A percentile compares a stretch with the other conserved stretches of the same genome.
These are phyloP conservation scores for Inonotus obliquus DNA, from an alignment of 1,284 basidiomycete genomes.

Conservation along the genomic window DNA sequence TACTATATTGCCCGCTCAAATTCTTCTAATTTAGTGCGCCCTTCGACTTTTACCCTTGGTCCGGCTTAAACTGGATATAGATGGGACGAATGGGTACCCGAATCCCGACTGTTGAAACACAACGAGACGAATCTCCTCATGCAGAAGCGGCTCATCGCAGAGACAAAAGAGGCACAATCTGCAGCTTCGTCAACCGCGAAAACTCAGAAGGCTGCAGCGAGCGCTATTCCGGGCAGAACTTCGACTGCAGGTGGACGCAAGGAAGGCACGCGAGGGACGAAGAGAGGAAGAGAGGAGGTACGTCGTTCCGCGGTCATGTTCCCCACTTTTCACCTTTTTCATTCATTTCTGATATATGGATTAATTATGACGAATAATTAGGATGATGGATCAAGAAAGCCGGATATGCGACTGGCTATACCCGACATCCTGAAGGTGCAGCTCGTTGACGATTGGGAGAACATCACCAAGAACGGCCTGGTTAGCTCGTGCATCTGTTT, in stretches of 20 bases:
- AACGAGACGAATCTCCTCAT: conserved; percentile 83
- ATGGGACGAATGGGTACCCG: conserved; percentile 98
- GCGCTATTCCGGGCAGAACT: conserved; percentile 32
- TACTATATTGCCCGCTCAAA: neutral
- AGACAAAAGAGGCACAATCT: conserved; percentile 32
- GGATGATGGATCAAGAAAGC: conserved; percentile 67
- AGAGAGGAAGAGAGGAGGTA: conserved; percentile 59
- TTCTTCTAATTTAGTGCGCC: neutral
- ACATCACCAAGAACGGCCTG: conserved; percentile 92
- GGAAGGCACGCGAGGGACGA: conserved; percentile 51
- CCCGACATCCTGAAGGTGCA: conserved; percentile 87
- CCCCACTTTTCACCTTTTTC: conserved; percentile 3
- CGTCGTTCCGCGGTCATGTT: conserved; percentile 18
- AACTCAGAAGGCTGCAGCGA: conserved; percentile 30
- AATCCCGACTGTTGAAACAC: conserved; percentile 77
- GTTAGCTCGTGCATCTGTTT: conserved; percentile 34
- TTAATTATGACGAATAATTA: conserved; percentile 24
- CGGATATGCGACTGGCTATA: conserved; percentile 88
- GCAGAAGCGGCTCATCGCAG: conserved; percentile 59
- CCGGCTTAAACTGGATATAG: conserved; percentile 35
- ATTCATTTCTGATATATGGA: neutral
- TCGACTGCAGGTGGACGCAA: conserved; percentile 45
- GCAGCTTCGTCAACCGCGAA: conserved; percentile 33
- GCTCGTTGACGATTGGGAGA: conserved; percentile 98
- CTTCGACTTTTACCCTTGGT: neutral